A percentile compares a stretch with the other conserved stretches of the same genome.
Conservation (phyloP, 148 eudicot species). For the Spergularia marina region DNA sequence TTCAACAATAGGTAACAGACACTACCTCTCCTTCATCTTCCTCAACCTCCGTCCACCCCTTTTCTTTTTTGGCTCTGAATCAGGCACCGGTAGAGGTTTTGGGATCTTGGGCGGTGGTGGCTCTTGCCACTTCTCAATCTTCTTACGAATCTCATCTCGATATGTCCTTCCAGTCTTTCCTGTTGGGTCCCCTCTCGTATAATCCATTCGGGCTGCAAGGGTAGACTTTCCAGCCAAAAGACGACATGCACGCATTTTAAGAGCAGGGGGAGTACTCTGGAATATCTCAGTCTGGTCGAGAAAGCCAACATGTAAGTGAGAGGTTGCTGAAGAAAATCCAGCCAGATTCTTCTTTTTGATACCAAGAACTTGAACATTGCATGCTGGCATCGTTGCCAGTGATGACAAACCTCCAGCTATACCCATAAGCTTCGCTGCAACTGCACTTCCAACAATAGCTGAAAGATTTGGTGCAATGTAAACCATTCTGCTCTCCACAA, state of each 20-base stretch:
- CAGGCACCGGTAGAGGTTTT: conserved; percentile 98
- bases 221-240: conserved; percentile 87
- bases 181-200: conserved; percentile 80
- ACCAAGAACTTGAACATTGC: conserved; percentile 93
- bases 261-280: conserved; percentile 81
- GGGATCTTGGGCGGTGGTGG: conserved; percentile 99
- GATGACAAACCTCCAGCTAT: conserved; percentile 92
- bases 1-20: not conserved
- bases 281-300: conserved; percentile 86
- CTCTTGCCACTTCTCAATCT: conserved; percentile 99
- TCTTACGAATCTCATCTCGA: conserved; percentile 78
- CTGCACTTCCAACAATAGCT: conserved; percentile 93
- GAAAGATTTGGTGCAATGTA: conserved; percentile 97
- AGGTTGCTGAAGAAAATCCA: conserved; percentile 90
- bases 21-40: conserved; percentile 93
- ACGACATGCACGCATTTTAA: conserved; percentile 86
- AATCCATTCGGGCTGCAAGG: conserved; percentile 89
- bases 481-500: conserved; percentile 94
- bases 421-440: conserved; percentile 97
- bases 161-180: conserved; percentile 73
- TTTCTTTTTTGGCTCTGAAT: conserved; percentile 95
- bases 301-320: conserved; percentile 90
- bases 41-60: conserved; percentile 94
- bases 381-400: conserved; percentile 96
- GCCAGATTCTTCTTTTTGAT: conserved; percentile 85